Base-by-base conservation (phyloP, 768 basidiomycete species). In the Panaeolus papilionaceus region DNA sequence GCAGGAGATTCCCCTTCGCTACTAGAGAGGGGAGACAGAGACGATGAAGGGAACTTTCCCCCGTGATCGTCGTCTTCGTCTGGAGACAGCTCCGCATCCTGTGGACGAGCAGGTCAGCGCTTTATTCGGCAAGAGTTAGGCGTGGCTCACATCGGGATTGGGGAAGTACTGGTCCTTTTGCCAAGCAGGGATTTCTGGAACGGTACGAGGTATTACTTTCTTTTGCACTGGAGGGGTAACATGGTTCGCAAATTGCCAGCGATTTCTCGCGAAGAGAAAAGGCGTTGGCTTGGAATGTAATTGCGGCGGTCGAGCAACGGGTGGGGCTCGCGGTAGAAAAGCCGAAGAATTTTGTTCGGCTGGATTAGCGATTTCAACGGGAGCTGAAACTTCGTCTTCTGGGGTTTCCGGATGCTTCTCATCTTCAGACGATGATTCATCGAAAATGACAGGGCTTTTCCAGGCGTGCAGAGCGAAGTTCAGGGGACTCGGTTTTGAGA, bases 401-500 rank as follows among this genome's bases (percentile, higher is more conserved):
- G 88, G 88, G 5, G 87, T 89, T 45, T 85, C 84, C n/a, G 88
- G 86, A 18, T 82, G 80, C 64, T 80, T 81, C 65, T 86, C 85
- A 61, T 86, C 86, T 69, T 87, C 86, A 61, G 80, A 81, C 18
- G 82, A 79, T 7, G 80, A 79, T 26, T 83, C 83, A 63, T 83
- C 80, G 71, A 79, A 75, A 8, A 81, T 70, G 63, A 85, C 74
- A 38, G 80, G 81, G 44, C 83, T 82, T 37, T 80, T 83, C 89
- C 89, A 89, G 2, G 84, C 85, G 64, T 86, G 82, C 45, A 83
- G 77, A 33, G 89, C 89, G 75, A 85, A 90, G 71, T 82, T 85
- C 44, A 87, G 78, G 12, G 89, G 89, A 72, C 88, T 90, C 14
- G 89, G 89, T 66, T 84, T 87, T 40, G 83, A 84, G 42, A 86